Percentiles rank a stretch among this genome's conserved stretches.
phyloP scores from a whole-genome alignment of 176 grass and related monocot genomes.

The Phoenix roebelenii region DNA sequence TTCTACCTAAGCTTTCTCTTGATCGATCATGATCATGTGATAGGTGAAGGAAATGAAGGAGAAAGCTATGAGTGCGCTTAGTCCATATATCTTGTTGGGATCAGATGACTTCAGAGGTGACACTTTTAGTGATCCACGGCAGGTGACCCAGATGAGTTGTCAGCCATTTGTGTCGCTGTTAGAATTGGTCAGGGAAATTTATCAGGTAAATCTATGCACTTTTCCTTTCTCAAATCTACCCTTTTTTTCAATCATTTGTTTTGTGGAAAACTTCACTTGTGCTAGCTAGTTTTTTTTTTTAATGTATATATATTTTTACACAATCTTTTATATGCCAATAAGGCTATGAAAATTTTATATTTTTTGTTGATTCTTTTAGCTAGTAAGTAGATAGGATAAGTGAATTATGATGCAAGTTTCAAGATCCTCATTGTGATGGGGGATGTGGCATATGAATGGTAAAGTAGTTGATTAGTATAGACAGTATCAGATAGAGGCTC shows the following conservation, averaged over 20 bases:
- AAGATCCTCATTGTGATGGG: too few relatives aligned
- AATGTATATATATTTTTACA: too few relatives aligned
- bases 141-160: conserved; percentile 28
- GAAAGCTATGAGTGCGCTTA: conserved; percentile 75
- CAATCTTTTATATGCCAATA: too few relatives aligned
- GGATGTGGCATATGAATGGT: too few relatives aligned
- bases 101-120: conserved; percentile 37
- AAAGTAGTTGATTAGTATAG: too few relatives aligned
- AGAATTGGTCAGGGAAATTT: conserved; percentile 81
- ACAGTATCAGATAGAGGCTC: too few relatives aligned
- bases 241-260: background rate
- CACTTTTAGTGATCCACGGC: conserved; percentile 29
- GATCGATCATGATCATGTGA: conserved; percentile 11
- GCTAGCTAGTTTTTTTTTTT: too few relatives aligned
- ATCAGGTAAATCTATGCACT: conserved; percentile 39
- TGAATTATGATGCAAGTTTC: too few relatives aligned
- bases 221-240: background rate
- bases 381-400: too few relatives aligned
- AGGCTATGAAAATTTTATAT: too few relatives aligned
- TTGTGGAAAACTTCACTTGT: background rate
- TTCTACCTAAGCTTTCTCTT: too few relatives aligned
- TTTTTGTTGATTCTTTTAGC: too few relatives aligned
- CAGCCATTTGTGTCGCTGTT: conserved; percentile 82
- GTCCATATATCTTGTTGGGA: conserved; percentile 32
- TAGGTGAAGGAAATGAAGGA: conserved; percentile 99